Conservation (phyloP, 164 flowering plant genomes). For the Sextonia rubra region DNA sequence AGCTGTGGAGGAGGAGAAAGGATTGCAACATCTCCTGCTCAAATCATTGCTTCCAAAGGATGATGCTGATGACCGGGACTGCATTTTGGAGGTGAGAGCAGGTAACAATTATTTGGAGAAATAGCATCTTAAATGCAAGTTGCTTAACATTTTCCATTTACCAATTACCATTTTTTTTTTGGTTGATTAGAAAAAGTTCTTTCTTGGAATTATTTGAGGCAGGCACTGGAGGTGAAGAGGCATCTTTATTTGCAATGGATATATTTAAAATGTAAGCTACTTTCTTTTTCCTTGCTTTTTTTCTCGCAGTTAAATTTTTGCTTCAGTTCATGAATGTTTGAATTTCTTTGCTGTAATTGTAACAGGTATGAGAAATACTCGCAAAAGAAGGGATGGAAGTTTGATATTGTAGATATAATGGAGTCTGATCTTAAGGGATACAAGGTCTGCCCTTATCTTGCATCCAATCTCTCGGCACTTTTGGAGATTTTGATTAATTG, state of each 20-base stretch:
- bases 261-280: constrained; percentile 75
- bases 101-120: constrained; percentile 41
- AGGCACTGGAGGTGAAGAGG: constrained; percentile 99
- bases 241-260: constrained; percentile 96
- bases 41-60: constrained; percentile 85
- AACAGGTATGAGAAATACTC: constrained; percentile 86
- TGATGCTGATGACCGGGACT: constrained; percentile 95
- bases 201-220: constrained; percentile 13
- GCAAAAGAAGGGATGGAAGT: constrained; percentile 81
- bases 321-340: neutral
- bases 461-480: neutral
- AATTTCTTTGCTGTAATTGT: neutral
- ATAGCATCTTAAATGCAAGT: constrained; percentile 1
- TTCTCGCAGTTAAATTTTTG: neutral
- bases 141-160: neutral
- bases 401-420: constrained; percentile 71
- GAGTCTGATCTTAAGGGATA: constrained; percentile 82
- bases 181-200: neutral
- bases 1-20: constrained; percentile 63
- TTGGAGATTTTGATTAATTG: neutral
- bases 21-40: constrained; percentile 55
- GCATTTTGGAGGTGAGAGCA: constrained; percentile 98
- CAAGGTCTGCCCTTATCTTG: constrained; percentile 41
- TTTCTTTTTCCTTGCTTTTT: neutral
- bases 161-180: neutral